Percentiles rank a stretch among this genome's conserved stretches.
phyloP scores from a whole-genome alignment of 2,329 filamentous ascomycete species.

The Chrysoporthe cubensis region DNA sequence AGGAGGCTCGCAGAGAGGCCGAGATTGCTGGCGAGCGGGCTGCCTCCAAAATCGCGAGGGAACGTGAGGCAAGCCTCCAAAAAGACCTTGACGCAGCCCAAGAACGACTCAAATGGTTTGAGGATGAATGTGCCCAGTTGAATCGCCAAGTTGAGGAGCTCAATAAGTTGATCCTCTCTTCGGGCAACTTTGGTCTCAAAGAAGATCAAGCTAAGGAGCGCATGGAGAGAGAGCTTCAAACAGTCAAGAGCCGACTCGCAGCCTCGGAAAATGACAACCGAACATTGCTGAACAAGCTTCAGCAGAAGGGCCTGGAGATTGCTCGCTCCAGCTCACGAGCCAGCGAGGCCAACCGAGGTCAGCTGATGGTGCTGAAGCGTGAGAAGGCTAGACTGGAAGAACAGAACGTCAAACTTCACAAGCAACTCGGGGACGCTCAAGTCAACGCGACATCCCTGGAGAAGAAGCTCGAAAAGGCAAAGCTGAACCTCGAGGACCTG shows the following conservation, averaged over 20 bases:
- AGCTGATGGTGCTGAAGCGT: slow-evolving; percentile 74
- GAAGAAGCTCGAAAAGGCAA: slow-evolving; percentile 92
- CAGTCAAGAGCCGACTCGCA: slow-evolving; percentile 83
- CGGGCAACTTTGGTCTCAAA: slow-evolving; percentile 84
- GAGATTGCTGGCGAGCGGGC: slow-evolving; percentile 80
- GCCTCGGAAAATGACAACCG: slow-evolving; percentile 97
- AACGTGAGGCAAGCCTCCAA: slow-evolving; percentile 76
- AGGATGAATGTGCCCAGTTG: slow-evolving; percentile 76
- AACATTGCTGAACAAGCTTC: slow-evolving; percentile 92
- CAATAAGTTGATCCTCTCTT: slow-evolving; percentile 85
- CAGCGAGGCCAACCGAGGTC: slow-evolving; percentile 79
- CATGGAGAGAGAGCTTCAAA: slow-evolving; percentile 86
- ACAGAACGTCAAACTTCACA: slow-evolving; percentile 76
- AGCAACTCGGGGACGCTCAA: slow-evolving; percentile 85
- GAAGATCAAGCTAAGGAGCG: slow-evolving; percentile 95
- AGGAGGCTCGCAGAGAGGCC: slow-evolving; percentile 82
- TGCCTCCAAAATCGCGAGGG: slow-evolving; percentile 76
- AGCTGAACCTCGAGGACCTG: slow-evolving; percentile 85
- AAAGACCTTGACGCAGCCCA: slow-evolving; percentile 82
- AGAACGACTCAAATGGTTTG: slow-evolving; percentile 75
- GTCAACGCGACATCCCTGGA: slow-evolving; percentile 81
- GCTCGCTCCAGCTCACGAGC: slow-evolving; percentile 86
- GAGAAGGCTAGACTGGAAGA: slow-evolving; percentile 86
- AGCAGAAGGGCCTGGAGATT: slow-evolving; percentile 96
- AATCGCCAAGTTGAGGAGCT: slow-evolving; percentile 82